phyloP scores from a whole-genome alignment of 192 early-diverging fungal species.

The Coemansia sp. region DNA sequence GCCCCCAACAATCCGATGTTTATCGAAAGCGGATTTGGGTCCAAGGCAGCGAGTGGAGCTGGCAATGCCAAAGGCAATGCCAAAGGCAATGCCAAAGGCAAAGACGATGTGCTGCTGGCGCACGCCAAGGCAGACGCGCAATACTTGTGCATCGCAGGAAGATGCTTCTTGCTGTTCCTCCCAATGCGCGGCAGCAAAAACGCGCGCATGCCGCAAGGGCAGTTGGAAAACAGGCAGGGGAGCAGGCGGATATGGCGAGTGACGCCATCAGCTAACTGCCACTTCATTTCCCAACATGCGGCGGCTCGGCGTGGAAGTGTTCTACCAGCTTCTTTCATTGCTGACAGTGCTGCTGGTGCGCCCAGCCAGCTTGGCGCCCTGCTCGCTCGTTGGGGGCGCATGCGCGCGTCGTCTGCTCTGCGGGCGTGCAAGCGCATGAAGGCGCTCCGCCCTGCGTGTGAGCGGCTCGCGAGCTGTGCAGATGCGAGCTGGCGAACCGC shows the following conservation, averaged over 20 bases:
- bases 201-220: neutral
- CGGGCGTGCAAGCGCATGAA: too few relatives aligned
- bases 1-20: neutral
- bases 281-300: neutral
- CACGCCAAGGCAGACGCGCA: neutral
- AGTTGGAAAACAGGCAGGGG: neutral
- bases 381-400: neutral
- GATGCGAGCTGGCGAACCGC: neutral
- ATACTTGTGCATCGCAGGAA: conserved; percentile 1
- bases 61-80: neutral
- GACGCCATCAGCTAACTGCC: neutral
- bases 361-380: neutral
- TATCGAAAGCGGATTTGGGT: neutral
- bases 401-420: neutral
- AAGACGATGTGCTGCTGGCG: neutral
- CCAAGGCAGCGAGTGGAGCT: neutral
- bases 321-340: neutral
- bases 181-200: neutral
- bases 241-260: neutral
- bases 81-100: neutral
- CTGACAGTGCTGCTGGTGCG: neutral
- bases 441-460: neutral
- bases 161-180: neutral
- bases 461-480: neutral
- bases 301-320: neutral